A percentile compares a stretch with the other conserved stretches of the same genome.
These are phyloP conservation scores for Nannochloropsis gaditana DNA, from an alignment of 108 stramenopile genomes.

Conservation along the genomic window DNA sequence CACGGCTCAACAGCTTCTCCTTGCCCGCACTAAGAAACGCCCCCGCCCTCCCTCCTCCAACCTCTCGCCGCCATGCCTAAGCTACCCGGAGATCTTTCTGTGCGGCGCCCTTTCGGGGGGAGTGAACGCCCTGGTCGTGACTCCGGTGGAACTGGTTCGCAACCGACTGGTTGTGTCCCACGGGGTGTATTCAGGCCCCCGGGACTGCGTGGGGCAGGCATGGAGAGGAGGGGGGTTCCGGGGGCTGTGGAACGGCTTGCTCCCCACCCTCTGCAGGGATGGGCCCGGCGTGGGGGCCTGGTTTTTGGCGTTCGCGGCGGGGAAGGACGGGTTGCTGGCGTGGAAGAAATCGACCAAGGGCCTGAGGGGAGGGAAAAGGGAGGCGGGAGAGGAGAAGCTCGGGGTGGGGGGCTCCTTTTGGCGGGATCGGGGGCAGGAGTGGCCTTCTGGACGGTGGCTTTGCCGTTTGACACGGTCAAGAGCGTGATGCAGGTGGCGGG, in stretches of 20 bases:
- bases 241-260: conserved; percentile 27
- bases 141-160: conserved; percentile 35
- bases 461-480: conserved; percentile 38
- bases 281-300: conserved; percentile 23
- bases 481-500: neutral
- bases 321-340: neutral
- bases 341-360: neutral
- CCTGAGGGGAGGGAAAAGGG: neutral
- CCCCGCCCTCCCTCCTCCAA: neutral
- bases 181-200: neutral
- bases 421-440: conserved; percentile 34
- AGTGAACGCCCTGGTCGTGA: conserved; percentile 31
- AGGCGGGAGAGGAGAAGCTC: neutral
- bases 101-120: conserved; percentile 31
- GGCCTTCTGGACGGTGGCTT: conserved; percentile 36
- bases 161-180: conserved; percentile 1
- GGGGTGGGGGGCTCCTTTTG: neutral
- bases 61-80: neutral
- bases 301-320: neutral
- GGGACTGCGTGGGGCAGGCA: neutral
- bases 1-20: neutral
- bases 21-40: neutral
- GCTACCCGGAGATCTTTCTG: neutral
- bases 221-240: neutral
- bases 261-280: conserved; percentile 23